A percentile compares a stretch with the other conserved stretches of the same genome.
phyloP scores from a whole-genome alignment of 202 grass and related monocot genomes.

The Elaeis oleifera region DNA sequence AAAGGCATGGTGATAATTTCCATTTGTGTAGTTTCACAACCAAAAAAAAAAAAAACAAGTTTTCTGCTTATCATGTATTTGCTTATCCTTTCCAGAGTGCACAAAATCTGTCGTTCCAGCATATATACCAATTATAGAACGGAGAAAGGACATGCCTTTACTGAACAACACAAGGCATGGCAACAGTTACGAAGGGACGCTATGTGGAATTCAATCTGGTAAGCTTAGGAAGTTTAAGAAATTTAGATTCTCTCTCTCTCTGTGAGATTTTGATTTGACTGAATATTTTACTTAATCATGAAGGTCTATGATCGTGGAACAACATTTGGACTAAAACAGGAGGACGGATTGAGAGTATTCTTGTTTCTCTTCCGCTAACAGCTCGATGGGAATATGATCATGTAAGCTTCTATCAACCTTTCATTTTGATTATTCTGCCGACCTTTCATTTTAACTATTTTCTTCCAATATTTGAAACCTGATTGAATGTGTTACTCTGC shows the following conservation, averaged over 20 bases:
- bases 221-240: constrained; percentile 1
- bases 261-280: no score
- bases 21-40: no score
- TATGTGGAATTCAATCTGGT: constrained; percentile 99
- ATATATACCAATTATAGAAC: constrained; percentile 82
- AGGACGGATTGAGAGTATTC: constrained; percentile 94
- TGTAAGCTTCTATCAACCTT: constrained; percentile 39
- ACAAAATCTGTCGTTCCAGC: constrained; percentile 83
- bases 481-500: constrained; percentile 5
- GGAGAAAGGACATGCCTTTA: constrained; percentile 75
- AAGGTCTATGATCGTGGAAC: constrained; percentile 97
- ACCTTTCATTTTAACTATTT: neutral
- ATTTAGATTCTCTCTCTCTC: no score
- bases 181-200: constrained; percentile 83
- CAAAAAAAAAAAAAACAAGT: no score
- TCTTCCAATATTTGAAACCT: neutral
- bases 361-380: constrained; percentile 83
- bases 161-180: constrained; percentile 87
- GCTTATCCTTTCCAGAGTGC: constrained; percentile 42
- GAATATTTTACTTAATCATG: neutral
- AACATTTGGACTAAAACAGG: constrained; percentile 95
- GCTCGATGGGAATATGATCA: constrained; percentile 93
- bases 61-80: neutral
- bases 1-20: no score
- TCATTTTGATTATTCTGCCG: neutral